Conservation (phyloP, 805 yeast species). For the Metschnikowia amazonensis region DNA sequence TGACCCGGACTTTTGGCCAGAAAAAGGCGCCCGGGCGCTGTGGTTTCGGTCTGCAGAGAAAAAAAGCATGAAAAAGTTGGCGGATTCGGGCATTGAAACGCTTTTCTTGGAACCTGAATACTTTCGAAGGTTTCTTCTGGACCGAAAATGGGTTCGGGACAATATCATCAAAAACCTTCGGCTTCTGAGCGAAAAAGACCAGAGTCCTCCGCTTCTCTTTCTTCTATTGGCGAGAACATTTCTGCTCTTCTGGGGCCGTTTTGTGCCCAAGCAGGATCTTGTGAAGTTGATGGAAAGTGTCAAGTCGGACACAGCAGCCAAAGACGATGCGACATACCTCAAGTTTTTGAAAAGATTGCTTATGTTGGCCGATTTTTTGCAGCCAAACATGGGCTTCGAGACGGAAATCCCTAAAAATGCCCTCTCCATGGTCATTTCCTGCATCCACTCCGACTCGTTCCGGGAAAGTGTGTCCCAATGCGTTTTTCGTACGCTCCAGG, state of each 20-base stretch:
- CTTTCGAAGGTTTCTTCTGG: neutral
- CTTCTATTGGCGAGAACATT: neutral
- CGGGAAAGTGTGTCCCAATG: neutral
- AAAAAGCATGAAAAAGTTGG: slow-evolving; percentile 1
- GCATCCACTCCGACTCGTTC: neutral
- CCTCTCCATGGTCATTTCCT: neutral
- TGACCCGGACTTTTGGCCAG: slow-evolving; percentile 2
- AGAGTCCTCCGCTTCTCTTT: neutral
- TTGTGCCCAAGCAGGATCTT: slow-evolving; percentile 1
- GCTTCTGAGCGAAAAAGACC: neutral
- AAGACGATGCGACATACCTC: neutral
- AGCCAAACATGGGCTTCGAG: neutral
- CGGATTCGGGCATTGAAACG: neutral
- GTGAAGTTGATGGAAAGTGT: neutral
- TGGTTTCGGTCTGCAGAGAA: neutral
- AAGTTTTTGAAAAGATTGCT: neutral
- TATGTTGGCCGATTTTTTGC: neutral
- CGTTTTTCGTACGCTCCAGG: neutral
- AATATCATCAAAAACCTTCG: neutral
- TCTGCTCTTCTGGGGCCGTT: slow-evolving; percentile 1
- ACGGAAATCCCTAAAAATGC: neutral
- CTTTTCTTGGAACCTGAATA: neutral
- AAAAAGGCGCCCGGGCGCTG: neutral
- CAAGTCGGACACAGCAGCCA: neutral
- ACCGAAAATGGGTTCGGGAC: neutral